Evolutionary conservation across 495 filamentous ascomycete species (phyloP).

Genomic region (Lophium mytilinum): DNA sequence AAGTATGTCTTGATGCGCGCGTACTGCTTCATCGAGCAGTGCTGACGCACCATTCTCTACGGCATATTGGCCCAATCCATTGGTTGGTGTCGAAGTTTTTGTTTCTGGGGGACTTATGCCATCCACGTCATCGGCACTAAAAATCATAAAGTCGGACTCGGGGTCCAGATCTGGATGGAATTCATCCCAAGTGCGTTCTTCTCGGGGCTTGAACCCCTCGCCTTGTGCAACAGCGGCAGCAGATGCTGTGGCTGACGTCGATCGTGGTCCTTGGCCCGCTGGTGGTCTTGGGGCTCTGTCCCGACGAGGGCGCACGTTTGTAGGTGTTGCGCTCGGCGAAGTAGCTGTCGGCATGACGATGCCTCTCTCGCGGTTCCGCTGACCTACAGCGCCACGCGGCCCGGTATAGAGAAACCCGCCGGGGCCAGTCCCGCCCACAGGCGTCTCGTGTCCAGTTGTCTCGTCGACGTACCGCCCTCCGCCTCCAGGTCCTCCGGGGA

Average conservation of each 20-base stretch:
- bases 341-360: conserved; percentile 35
- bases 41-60: conserved; percentile 21
- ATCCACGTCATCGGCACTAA: conserved; percentile 78
- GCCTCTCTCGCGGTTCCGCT: conserved; percentile 35
- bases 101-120: conserved; percentile 39
- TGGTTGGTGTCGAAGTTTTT: conserved; percentile 18
- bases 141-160: conserved; percentile 66
- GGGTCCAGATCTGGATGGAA: conserved; percentile 94
- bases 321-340: conserved; percentile 45
- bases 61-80: conserved; percentile 12
- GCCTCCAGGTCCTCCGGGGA: conserved; percentile 36
- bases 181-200: conserved; percentile 94
- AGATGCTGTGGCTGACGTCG: conserved; percentile 75
- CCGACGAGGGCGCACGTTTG: conserved; percentile 40
- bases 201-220: conserved; percentile 92
- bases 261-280: conserved; percentile 45
- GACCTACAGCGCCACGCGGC: conserved; percentile 37
- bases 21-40: conserved; percentile 19
- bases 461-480: conserved; percentile 36
- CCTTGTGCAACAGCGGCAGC: conserved; percentile 77
- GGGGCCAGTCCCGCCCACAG: conserved; percentile 40
- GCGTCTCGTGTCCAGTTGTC: conserved; percentile 30
- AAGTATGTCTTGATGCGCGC: conserved; percentile 13
- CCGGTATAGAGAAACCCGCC: conserved; percentile 40
- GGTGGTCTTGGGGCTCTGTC: conserved; percentile 42